Base-by-base conservation (phyloP, 2,329 filamentous ascomycete genomes). In the Didymosphaeria variabile region DNA sequence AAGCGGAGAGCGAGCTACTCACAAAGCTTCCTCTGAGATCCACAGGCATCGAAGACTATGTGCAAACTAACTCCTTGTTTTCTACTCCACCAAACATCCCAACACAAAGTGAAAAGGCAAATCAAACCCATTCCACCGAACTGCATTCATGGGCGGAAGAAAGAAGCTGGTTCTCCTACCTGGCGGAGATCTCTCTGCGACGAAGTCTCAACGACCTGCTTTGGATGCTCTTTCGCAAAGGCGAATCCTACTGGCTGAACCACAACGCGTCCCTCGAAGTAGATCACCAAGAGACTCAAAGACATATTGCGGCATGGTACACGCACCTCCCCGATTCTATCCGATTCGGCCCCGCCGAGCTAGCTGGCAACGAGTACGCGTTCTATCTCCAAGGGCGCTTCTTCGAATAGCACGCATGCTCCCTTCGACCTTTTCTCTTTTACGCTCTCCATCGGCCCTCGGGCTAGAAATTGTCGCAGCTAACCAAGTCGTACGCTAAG, bases 371-470 rank as follows among this genome's bases (percentile, higher is more conserved):
- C 34, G 59, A 58, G 29, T 50, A 58, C 8, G 31, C 59, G 2
- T 61, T 58, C 44, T 55, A 58, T 50, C 49, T 61, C 5, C 55
- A 61, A n/a, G 55, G 55, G 1, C 55, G 59, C 10, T 58, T 61
- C 44, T 42, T 50, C 13, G 46, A 61, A 13, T 61, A 55, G 59
- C 59, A 46, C 19, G 26, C 38, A 5, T 52, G 40, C 31, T 23
- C 55, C 5, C 55, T 55, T 13, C 4, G 49, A 17, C 59, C 59
- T 21, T 44, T 61, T 7, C 50, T 61, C 17, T 61, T 53, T 40
- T 58, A 54, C n/a, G 55, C 50, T 21, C 44, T 58, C 23, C 59
- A 58, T 38, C 59, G 40, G 3, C 31, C 55, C 13, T 15, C 3
- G 2, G 36, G 23, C 9, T 10, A 55, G 7, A 15, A 5, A 3